Evolutionary conservation across 2,329 filamentous ascomycete genomes (phyloP).

Genomic region (Aureobasidium sp.): DNA sequence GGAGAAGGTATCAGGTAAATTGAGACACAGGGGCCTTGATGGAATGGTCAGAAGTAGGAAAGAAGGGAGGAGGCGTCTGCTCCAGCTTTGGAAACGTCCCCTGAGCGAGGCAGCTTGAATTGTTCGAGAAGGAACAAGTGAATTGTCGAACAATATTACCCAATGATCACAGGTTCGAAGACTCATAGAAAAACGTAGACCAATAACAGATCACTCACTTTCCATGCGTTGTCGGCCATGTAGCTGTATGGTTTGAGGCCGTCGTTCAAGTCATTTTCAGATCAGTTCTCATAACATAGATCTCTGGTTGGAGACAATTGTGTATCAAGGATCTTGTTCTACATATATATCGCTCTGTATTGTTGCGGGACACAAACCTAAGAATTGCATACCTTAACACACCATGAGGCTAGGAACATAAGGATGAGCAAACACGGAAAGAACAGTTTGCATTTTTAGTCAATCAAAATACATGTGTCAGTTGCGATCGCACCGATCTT

Average conservation of each 20-base stretch:
- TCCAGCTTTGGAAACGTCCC: neutral
- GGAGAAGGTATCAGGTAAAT: neutral
- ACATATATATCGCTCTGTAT: neutral
- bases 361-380: neutral
- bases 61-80: neutral
- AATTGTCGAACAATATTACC: neutral
- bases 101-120: neutral
- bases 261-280: too few species aligned
- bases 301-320: neutral
- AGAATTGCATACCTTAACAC: neutral
- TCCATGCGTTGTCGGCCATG: too few species aligned
- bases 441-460: neutral
- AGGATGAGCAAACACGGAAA: neutral
- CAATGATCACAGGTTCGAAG: neutral
- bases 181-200: too few species aligned
- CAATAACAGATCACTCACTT: too few species aligned
- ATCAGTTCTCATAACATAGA: neutral
- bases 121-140: neutral
- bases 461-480: neutral
- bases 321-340: too few species aligned
- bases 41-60: neutral
- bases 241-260: too few species aligned
- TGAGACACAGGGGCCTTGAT: neutral
- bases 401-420: neutral
- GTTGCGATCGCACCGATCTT: neutral